Percentiles rank a stretch among this genome's conserved stretches.
These are phyloP conservation scores for Trichoderma oligosporum DNA, from an alignment of 2,329 filamentous ascomycete genomes.

Conservation along the genomic window DNA sequence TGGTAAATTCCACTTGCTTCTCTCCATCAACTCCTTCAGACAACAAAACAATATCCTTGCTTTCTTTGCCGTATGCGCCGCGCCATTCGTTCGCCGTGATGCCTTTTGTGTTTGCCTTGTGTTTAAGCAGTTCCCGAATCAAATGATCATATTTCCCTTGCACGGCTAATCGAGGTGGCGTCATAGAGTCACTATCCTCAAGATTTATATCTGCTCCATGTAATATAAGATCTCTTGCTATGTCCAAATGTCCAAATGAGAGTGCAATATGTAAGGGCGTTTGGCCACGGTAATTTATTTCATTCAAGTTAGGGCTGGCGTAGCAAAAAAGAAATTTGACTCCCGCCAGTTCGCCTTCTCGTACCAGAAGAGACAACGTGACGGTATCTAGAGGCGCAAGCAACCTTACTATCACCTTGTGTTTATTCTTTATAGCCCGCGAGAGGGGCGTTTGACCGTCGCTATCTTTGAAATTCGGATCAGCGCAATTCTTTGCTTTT, in stretches of 20 bases:
- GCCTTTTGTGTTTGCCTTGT: background rate
- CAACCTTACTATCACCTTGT: background rate
- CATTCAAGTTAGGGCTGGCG: background rate
- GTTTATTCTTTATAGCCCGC: background rate
- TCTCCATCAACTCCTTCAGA: background rate
- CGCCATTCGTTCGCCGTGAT: background rate
- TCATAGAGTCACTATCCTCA: background rate
- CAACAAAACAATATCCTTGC: background rate
- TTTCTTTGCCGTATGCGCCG: background rate
- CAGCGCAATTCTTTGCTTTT: too few relatives aligned
- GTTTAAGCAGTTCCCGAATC: background rate
- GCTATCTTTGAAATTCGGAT: background rate
- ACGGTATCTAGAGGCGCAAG: background rate
- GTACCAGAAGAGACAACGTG: background rate
- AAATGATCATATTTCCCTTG: rapidly evolving
- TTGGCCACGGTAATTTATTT: background rate
- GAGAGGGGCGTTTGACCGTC: background rate
- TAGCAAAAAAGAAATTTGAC: background rate
- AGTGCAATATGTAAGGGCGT: background rate
- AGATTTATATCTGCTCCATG: background rate
- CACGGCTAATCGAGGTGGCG: background rate
- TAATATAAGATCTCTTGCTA: background rate
- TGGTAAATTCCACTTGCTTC: background rate
- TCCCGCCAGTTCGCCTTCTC: too few relatives aligned
- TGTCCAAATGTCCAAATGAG: too few relatives aligned